Base-by-base conservation (phyloP, 768 basidiomycete species). In the Phylloporus sp. region DNA sequence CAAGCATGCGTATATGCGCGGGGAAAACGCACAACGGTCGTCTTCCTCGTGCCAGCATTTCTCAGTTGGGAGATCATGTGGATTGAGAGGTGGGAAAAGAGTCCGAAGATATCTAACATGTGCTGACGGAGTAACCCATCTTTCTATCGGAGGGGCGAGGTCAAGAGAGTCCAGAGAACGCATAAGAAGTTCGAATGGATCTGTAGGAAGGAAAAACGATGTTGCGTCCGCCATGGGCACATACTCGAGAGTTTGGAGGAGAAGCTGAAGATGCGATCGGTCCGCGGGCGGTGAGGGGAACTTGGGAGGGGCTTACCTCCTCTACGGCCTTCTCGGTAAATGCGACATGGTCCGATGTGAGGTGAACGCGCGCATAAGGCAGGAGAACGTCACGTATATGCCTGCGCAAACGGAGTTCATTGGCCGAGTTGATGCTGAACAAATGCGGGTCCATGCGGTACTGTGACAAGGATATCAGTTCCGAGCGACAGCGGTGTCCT, bases 381-480 rank as follows among this genome's bases (percentile, higher is more conserved):
- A 79, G 68, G 26, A 87, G 72, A 26, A 84, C 64, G 31, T 74
- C 66, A 35, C 74, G 79, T 50, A 87, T 79, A 59, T 85, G 84
- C 41, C 56, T 56, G 31, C 62, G 64, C 56, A 65, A 47, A 52
- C 58, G 65, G 45, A 62, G 53, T 23, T 67, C 64, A 18, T 32
- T 49, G 41, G 52, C 24, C 10, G 59, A 51, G 34, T 64, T 38
- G 52, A 61, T 47, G 46, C n/a, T 47, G 55, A 57, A 65, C 23
- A 52, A 47, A 16, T 20, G 48, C 9, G 52, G 43, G 42, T 59
- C 56, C 63, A 65, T 50, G 26, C 45, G 20, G 20, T 20, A 27
- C 27, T 12, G 10, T n/a, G n/a, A n/a, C 23, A 35, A 24, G 31
- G 31, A 13, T n/a, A 6, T 38, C 39, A 15, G 23, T 6, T 24